Evolutionary conservation across 2,329 filamentous ascomycete species (phyloP), one percentile per base, ranked within the genome.

Genomic region (Ceratocystis cubensis): DNA sequence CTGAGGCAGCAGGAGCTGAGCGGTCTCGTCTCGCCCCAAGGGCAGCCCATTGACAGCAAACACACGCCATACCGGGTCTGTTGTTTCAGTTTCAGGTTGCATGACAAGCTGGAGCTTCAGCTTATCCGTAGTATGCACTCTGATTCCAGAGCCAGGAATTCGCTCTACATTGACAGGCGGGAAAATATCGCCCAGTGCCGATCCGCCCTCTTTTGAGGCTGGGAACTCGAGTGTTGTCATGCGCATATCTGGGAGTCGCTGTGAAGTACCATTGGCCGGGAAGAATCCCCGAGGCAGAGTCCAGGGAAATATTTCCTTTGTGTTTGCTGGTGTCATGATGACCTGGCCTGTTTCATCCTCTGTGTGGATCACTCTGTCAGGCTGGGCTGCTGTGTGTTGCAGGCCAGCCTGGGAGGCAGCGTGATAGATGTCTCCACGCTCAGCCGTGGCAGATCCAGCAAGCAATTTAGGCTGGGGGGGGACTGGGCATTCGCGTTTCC

Each of bases 11-110:
- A 88, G 82, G 69, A 97, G 83, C 73, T 89, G 89, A 22, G 96
- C 85, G 70, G 87, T 89, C 75, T 97, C 93, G 72, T 97, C 91
- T 61, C 88, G 87, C 3, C 93, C 93, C 2, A 99, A 79, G 0
- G 88, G 83, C 50, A 92, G 82, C 70, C 88, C 89, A 53, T 90
- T 91, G 69, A 96, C 86, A 57, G 88, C 88, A 67, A 88, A 89
- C 53, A 97, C 86, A 66, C 87, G 82, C 80, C 88, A 91, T 30
- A 77, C 75, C 5, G 56, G 41, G 20, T 66, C 65, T 2, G 48
- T 17, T n/a, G 37, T 53, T 8, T 80, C 75, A 17, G 79, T 76
- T 2, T 73, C 65, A 0, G 53, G 45, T 72, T 89, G 87, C 33
- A 85, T 78, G n/a, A 88, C 80, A 76, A 92, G 82, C 53, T 84